Evolutionary conservation across 371 early-diverging fungal species (phyloP).

Genomic region (Lichtheimia corymbifera): DNA sequence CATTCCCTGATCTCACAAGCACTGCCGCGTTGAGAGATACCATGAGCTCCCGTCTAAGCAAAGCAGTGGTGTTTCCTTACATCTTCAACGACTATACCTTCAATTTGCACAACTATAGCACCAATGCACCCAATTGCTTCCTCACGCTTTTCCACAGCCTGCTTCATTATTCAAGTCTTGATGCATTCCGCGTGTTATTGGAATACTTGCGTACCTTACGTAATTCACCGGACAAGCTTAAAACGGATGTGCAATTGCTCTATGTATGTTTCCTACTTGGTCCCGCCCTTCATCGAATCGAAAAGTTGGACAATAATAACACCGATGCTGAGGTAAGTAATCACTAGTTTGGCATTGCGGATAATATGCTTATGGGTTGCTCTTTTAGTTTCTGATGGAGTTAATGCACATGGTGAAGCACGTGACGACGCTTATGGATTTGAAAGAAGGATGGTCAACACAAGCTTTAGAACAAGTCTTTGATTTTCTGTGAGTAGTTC

Average conservation of each 20-base stretch:
- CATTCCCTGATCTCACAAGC: slow-evolving; percentile 38
- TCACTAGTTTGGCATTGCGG: not conserved
- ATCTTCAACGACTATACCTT: slow-evolving; percentile 65
- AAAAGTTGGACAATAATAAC: slow-evolving; percentile 43
- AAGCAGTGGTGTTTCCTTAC: slow-evolving; percentile 53
- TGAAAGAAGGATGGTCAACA: slow-evolving; percentile 53
- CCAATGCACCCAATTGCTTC: slow-evolving; percentile 64
- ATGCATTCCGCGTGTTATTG: slow-evolving; percentile 46
- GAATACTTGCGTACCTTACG: slow-evolving; percentile 38
- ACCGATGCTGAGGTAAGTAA: slow-evolving; percentile 48
- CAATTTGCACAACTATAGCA: slow-evolving; percentile 62
- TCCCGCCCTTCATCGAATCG: slow-evolving; percentile 74
- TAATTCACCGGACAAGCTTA: slow-evolving; percentile 40
- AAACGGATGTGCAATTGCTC: slow-evolving; percentile 73
- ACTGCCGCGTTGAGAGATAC: slow-evolving; percentile 37
- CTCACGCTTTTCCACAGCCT: slow-evolving; percentile 65
- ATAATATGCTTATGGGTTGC: not conserved
- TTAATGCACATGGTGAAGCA: slow-evolving; percentile 53
- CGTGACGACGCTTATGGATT: slow-evolving; percentile 47
- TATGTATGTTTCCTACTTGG: slow-evolving; percentile 76
- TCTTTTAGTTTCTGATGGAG: slow-evolving; percentile 43
- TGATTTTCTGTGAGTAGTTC: slow-evolving; percentile 49
- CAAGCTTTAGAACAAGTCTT: slow-evolving; percentile 57
- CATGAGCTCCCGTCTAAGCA: slow-evolving; percentile 40
- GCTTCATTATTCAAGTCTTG: slow-evolving; percentile 63